These are phyloP conservation scores for Thielaviopsis punctulata DNA, from an alignment of 2,329 filamentous ascomycete species.

Conservation along the genomic window DNA sequence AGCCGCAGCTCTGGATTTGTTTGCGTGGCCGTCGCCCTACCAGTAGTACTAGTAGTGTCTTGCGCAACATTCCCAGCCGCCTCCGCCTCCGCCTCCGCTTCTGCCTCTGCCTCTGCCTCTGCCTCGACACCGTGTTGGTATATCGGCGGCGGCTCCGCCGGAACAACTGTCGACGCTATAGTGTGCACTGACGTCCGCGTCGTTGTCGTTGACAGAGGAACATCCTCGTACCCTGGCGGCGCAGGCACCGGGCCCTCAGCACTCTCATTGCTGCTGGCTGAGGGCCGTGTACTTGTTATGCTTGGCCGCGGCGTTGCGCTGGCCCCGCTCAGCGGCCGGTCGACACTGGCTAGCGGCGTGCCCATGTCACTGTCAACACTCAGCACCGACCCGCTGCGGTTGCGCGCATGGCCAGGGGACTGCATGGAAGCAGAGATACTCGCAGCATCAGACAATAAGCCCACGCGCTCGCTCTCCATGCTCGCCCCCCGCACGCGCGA, in stretches of 20 bases:
- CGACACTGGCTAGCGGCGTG: slow-evolving; percentile 17
- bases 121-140: slow-evolving; percentile 32
- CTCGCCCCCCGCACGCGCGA: slow-evolving; percentile 58
- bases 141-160: slow-evolving; percentile 29
- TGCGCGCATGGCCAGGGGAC: slow-evolving; percentile 22
- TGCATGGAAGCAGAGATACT: slow-evolving; percentile 33
- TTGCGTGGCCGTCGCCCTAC: slow-evolving; percentile 20
- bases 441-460: slow-evolving; percentile 54
- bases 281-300: neutral
- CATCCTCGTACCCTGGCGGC: slow-evolving; percentile 10
- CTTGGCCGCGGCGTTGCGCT: slow-evolving; percentile 3
- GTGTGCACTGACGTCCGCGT: slow-evolving; percentile 12
- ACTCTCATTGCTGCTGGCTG: neutral
- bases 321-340: slow-evolving; percentile 17
- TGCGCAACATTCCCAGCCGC: slow-evolving; percentile 17
- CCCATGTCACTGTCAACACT: slow-evolving; percentile 30
- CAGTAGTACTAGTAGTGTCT: too few species aligned
- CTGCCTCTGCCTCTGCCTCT: slow-evolving; percentile 23
- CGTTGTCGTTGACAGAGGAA: slow-evolving; percentile 13
- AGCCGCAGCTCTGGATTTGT: slow-evolving; percentile 29
- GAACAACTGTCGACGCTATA: slow-evolving; percentile 22
- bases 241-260: neutral
- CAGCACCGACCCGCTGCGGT: slow-evolving; percentile 36
- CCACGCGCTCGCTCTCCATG: slow-evolving; percentile 52
- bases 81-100: slow-evolving; percentile 20